Base-by-base conservation (phyloP, 345 rosid genomes). In the Corymbia maculata region DNA sequence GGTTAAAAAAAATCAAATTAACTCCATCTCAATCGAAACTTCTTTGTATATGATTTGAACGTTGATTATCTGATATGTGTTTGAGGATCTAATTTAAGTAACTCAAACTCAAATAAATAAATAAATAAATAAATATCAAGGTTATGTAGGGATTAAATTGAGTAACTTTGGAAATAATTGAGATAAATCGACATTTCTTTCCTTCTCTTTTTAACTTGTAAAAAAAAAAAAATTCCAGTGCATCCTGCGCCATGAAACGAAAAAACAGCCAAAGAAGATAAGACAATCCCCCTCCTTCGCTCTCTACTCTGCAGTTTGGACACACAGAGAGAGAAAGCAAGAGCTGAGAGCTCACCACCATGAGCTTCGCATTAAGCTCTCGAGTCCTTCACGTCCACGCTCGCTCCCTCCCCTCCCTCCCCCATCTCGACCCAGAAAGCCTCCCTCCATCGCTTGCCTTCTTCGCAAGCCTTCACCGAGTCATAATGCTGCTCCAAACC, bases 51-150 rank as follows among this genome's bases (percentile, higher is more conserved):
- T 64, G 9, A 14, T 64, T 17, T 64, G 4, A 3, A 2, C 14
- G 4, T 64, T 0, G 3, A n/a, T 64, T 9, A 64, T 6, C 2
- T 4, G 0, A 19, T 26, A 70, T 36, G 47, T 4, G 4, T 17
- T 5, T 36, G 4, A 2, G 82, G 4, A 36, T 70, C 19, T 36
- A 4, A 42, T 70, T 42, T 0, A 26, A 70, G 82, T 17, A 70
- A 19, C 11, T 70, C 0, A 4, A 70, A 70, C 47, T 70, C 7
- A 36, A 70, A 17, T n/a, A n/a, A n/a, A n/a, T n/a, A n/a, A n/a
- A n/a, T n/a, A n/a, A n/a, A n/a, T 36, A 36, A 36, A 36, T 36
- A 36, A 36, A 36, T 2, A 36, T 75, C 45, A 19, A 17, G 49
- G 82, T 0, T 19, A 75, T 36, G 1, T 36, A 36, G 82, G 82